Conservation (phyloP, 73 alveolate genomes). For the Uronychia setigera region DNA sequence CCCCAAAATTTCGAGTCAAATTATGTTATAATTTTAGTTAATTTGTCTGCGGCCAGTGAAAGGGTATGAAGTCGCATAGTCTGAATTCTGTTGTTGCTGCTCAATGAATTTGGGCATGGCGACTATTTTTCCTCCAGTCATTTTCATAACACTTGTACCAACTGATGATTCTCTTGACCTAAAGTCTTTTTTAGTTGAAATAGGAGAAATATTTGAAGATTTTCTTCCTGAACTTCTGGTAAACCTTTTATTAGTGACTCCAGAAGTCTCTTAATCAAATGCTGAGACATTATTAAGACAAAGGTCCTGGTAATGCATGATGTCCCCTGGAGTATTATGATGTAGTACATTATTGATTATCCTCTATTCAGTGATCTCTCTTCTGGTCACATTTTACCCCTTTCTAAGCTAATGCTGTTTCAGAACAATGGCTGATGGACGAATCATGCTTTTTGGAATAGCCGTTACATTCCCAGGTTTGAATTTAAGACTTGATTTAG, state of each 20-base stretch:
- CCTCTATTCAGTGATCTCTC: conserved; percentile 51
- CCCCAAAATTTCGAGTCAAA: too few species aligned
- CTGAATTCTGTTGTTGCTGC: background rate
- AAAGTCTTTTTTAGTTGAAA: background rate
- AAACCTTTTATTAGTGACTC: background rate
- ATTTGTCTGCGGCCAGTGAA: too few species aligned
- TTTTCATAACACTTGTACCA: background rate
- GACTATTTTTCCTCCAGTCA: background rate
- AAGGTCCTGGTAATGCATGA: background rate
- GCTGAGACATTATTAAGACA: background rate
- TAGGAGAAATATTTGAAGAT: background rate
- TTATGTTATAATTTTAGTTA: too few species aligned
- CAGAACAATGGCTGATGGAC: background rate
- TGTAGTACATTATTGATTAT: conserved; percentile 18
- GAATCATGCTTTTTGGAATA: conserved; percentile 23
- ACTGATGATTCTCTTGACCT: background rate
- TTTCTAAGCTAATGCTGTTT: background rate
- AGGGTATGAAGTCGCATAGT: background rate
- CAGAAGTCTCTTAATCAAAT: background rate
- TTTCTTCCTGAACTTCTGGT: background rate
- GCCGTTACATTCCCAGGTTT: conserved; percentile 56
- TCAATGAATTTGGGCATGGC: background rate
- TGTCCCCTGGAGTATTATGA: conserved; percentile 43
- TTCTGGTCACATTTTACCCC: conserved; percentile 46
- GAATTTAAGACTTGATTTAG: conserved; percentile 7